Conservation (phyloP, 164 flowering plant species). For the Santalum album region DNA sequence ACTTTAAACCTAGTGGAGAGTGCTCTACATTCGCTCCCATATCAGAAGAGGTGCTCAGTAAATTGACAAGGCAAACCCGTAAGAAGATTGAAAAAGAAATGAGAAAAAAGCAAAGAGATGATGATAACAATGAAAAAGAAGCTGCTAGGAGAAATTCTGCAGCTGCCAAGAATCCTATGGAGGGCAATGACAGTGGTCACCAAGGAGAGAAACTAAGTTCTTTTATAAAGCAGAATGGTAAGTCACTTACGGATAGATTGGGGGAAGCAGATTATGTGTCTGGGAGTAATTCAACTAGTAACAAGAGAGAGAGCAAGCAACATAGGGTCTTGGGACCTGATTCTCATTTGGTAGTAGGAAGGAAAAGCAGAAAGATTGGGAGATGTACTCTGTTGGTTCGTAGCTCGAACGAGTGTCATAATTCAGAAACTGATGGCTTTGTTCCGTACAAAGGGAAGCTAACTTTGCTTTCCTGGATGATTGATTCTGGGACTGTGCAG, state of each 20-base stretch:
- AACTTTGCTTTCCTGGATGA: conserved; percentile 83
- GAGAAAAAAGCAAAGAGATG: conserved; percentile 37
- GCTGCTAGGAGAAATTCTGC: conserved; percentile 18
- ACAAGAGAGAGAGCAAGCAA: conserved; percentile 7
- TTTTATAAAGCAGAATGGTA: conserved; percentile 27
- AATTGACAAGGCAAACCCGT: conserved; percentile 64
- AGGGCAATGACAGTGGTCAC: conserved; percentile 27
- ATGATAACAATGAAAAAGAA: conserved; percentile 16
- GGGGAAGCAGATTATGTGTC: conserved; percentile 14
- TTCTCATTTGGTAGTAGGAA: conserved; percentile 36
- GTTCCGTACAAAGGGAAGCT: conserved; percentile 74
- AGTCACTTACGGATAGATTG: conserved; percentile 16
- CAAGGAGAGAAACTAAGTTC: conserved; percentile 35
- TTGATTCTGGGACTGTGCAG: conserved; percentile 65
- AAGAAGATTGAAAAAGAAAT: conserved; percentile 58
- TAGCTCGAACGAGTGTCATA: conserved; percentile 35
- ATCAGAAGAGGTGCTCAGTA: conserved; percentile 52
- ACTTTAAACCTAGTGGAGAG: conserved; percentile 16
- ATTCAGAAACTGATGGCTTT: conserved; percentile 54
- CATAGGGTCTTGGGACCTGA: conserved; percentile 13
- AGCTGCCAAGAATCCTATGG: conserved; percentile 20
- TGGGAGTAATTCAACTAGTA: conserved; percentile 13
- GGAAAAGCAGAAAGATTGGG: conserved; percentile 49
- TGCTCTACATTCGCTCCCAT: conserved; percentile 39
- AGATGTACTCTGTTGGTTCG: conserved; percentile 77